Base-by-base conservation (phyloP, 192 early-diverging fungal species). In the Coemansia sp. region DNA sequence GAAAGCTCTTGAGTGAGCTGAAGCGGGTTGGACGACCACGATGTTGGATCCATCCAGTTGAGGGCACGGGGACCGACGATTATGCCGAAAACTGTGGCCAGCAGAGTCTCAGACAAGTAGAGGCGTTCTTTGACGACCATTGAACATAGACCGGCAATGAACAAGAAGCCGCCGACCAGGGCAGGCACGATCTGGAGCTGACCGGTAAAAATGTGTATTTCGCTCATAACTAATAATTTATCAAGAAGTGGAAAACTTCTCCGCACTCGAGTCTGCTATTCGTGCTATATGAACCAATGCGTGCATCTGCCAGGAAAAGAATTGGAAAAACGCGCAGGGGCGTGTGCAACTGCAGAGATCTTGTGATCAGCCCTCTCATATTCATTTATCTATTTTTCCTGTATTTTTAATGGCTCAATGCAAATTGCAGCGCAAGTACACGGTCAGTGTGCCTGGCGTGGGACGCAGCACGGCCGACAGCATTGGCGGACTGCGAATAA, bases 21-120 rank as follows among this genome's bases (percentile, higher is more conserved):
- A 23, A 58, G n/a, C 38, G 84, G 69, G 56, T 82, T 52, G 65
- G 32, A 85, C 60, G 71, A 69, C 88, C 87, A 88, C 0, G 63
- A 62, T 10, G 61, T 51, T 3, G 94, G 91, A 67, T 95, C 76
- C 53, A 95, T 72, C 65, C 89, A 82, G 45, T 89, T 86, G 29
- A 89, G 70, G 11, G 76, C 91, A 22, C 85, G 64, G 0, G 93
- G 92, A 24, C 95, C 94, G 57, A 93, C 73, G n/a, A 91, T 75
- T 19, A 98, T 91, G 3, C 96, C 96, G 54, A 92, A 84, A 11
- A 91, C 67, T 19, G 87, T 89, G 7, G 96, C 87, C 0, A 98
- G 88, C 32, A 98, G 83, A 21, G 89, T 85, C 75, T 91, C 91
- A 17, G 88, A 89, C 43, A 92, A 59, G 57, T 86, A 92, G 24